These are phyloP conservation scores for Vanilla planifolia DNA, from an alignment of 106 monocot genomes.

Conservation along the genomic window DNA sequence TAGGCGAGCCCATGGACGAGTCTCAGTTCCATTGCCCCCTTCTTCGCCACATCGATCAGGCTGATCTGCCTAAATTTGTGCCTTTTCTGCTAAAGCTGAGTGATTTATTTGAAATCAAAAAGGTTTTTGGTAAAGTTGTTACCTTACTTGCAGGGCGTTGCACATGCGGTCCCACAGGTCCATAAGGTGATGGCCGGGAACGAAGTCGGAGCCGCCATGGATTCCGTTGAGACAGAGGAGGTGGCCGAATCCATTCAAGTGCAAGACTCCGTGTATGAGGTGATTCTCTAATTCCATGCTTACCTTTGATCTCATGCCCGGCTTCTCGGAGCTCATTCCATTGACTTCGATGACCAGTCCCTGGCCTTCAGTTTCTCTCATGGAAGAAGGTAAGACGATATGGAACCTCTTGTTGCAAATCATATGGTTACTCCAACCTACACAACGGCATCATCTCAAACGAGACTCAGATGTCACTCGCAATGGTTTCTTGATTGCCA, in stretches of 20 bases:
- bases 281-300: conserved; percentile 10
- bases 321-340: background rate
- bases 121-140: background rate
- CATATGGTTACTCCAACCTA: conserved; percentile 87
- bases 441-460: too few relatives aligned
- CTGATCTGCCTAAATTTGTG: conserved; percentile 81
- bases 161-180: conserved; percentile 83
- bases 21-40: conserved; percentile 68
- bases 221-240: conserved; percentile 64
- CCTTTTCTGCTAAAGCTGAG: background rate
- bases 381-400: conserved; percentile 54
- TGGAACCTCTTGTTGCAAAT: conserved; percentile 78
- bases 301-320: conserved; percentile 1
- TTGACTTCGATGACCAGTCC: conserved; percentile 11
- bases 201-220: conserved; percentile 54
- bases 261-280: conserved; percentile 73
- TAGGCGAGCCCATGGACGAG: conserved; percentile 67
- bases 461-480: background rate
- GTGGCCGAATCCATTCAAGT: conserved; percentile 83
- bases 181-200: conserved; percentile 65
- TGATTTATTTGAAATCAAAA: background rate
- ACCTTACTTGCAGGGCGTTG: conserved; percentile 51
- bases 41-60: conserved; percentile 62
- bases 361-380: background rate
- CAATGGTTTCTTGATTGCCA: too few relatives aligned